These are phyloP conservation scores for Bocquillonia castaneifolia DNA, from an alignment of 441 rosid genomes.

Conservation along the genomic window DNA sequence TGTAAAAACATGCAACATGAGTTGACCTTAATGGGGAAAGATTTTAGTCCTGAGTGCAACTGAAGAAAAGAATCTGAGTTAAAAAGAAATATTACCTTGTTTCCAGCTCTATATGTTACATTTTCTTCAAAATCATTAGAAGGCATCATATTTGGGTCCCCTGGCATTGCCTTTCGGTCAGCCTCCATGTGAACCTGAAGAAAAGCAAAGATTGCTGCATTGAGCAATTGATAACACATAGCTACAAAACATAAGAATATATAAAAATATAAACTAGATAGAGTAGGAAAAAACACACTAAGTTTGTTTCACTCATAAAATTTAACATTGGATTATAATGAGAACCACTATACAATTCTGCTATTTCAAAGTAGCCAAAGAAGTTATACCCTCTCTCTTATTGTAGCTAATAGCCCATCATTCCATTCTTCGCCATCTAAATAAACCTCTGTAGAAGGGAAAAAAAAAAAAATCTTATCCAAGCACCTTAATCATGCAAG, in stretches of 20 bases:
- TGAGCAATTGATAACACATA: slow-evolving; percentile 8
- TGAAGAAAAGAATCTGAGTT: not conserved
- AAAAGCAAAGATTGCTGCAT: slow-evolving; percentile 9
- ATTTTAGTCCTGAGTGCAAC: not conserved
- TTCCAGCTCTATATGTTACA: slow-evolving; percentile 66
- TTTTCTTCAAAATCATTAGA: slow-evolving; percentile 53
- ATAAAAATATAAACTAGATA: slow-evolving; percentile 1
- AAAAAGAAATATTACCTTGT: slow-evolving; percentile 47
- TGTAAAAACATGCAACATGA: not conserved
- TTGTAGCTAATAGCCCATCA: slow-evolving; percentile 86
- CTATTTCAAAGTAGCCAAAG: slow-evolving; percentile 11
- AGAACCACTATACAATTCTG: slow-evolving; percentile 11
- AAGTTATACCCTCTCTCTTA: slow-evolving; percentile 80
- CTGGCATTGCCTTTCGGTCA: slow-evolving; percentile 64
- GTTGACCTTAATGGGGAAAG: not conserved
- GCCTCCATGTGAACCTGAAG: slow-evolving; percentile 92
- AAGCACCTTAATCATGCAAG: not conserved
- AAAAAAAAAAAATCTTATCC: slow-evolving; percentile 8
- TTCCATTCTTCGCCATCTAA: slow-evolving; percentile 91
- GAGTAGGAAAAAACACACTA: not conserved
- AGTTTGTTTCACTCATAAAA: not conserved
- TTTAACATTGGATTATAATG: slow-evolving; percentile 3
- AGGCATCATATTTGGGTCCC: slow-evolving; percentile 40
- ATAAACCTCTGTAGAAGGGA: slow-evolving; percentile 50
- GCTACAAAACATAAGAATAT: not conserved